Evolutionary conservation across 306 rosid genomes (phyloP), one percentile per base, ranked within the genome.

Genomic region (Myrica gale): DNA sequence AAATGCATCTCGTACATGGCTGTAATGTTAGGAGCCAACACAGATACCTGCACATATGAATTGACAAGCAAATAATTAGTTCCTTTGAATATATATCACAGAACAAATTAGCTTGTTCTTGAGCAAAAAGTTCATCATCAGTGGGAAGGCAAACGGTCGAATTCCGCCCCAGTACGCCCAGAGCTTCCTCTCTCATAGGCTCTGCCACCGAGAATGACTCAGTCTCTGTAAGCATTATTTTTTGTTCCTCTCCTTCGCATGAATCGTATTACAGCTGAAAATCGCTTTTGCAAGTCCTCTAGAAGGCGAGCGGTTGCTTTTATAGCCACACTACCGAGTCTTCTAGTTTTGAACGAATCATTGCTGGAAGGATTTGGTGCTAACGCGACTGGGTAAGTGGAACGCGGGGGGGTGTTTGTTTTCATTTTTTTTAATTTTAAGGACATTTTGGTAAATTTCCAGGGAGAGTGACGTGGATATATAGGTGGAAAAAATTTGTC

Each of bases 1-100:
- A 95, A 95, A 77, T 95, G 98, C 97, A 95, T 92, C 93, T 95
- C 98, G 46, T 92, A 95, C 95, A 86, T 75, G 51, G 98, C 98
- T 37, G 98, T 97, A 60, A 92, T 76, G 72, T 94, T 94, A 0
- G 98, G 98, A 0, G 98, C 98, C 73, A 95, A 19, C 32, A 94
- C 92, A 0, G 98, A 94, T 0, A 92, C 96, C 98, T 93, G 80
- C 19, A 65, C 10, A 74, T 13, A 20, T 4, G 6, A 19, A 60
- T 32, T 32, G 32, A 12, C 2, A 10, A 52, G 20, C 10, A 11
- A 55, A 13, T 44, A 19, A 26, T 61, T 3, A 13, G 45, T 62
- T 32, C 2, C n/a, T 5, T 37, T 62, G 4, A 26, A 21, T 1
- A 56, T 19, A 21, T 1, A 56, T 19, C 3, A 1, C 1, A 17